Base-by-base conservation (phyloP, 768 basidiomycete species). In the Boletales sp. region DNA sequence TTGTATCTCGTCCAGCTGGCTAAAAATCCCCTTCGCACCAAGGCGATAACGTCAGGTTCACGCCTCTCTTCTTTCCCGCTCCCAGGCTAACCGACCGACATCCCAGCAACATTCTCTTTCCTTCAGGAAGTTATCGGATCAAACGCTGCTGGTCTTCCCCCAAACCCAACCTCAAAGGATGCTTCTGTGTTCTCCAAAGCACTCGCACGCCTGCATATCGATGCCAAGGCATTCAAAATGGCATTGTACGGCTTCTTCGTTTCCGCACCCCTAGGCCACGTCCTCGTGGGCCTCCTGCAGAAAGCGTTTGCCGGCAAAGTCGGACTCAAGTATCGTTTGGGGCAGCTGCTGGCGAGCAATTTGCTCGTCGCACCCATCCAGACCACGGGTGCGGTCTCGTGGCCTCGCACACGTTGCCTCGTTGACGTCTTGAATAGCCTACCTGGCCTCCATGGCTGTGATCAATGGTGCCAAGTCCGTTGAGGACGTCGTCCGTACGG, bases 101-200 rank as follows among this genome's bases (percentile, higher is more conserved):
- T 42, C 46, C 8, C 50, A 81, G 82, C 66, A 30, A 71, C 75
- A 0, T 66, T 85, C 60, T 84, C 76, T 57, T 84, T 84, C 65
- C 66, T 90, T 44, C 90, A 92, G 67, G 91, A 93, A 68, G 81
- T 91, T 36, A 78, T 93, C 28, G 88, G 86, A 14, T 86, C 83
- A 51, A 79, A 86, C 51, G 67, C 83, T 40, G 86, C 89, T 9
- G 77, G 83, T 34, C 62, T 82, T 41, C 83, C 86, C 8, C 70
- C 75, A 9, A 74, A 66, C 40, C 68, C 67, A 35, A 71, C 78
- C 8, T 54, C 77, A 32, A 82, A 81, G 54, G 70, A 82, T 72
- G 79, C 82, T 1, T 75, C 86, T 3, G 54, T 73, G 19, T 60
- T 82, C 54, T 59, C 74, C 45, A 82, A 79, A 55, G 62, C 72